Percentiles rank a stretch among this genome's conserved stretches.
phyloP scores from a whole-genome alignment of 2,329 filamentous ascomycete genomes.

The Colletotrichum euphorbiae region DNA sequence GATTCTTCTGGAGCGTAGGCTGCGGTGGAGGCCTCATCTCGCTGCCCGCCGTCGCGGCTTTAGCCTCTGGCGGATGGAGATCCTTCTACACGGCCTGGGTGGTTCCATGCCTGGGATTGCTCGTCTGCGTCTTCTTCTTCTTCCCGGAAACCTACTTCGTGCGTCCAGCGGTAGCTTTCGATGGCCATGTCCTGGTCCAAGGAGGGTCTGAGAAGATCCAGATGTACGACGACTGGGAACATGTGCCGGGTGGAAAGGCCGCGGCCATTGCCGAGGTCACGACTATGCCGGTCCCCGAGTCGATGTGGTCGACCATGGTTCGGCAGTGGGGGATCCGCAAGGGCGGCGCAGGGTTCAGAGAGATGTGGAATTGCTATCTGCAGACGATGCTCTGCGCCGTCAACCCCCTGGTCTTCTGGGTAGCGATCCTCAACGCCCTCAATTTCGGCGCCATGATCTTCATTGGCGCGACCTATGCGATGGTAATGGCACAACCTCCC shows the following conservation, averaged over 20 bases:
- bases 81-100: constrained; percentile 49
- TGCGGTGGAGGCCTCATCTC: constrained; percentile 45
- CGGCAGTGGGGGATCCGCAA: constrained; percentile 28
- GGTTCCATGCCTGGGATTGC: constrained; percentile 42
- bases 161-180: constrained; percentile 53
- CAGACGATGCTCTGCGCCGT: constrained; percentile 44
- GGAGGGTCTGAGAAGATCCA: constrained; percentile 52
- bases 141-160: constrained; percentile 55
- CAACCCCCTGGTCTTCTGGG: constrained; percentile 46
- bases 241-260: constrained; percentile 31
- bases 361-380: constrained; percentile 40
- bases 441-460: constrained; percentile 44
- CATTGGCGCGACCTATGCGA: constrained; percentile 41
- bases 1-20: constrained; percentile 49
- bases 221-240: constrained; percentile 50
- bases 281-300: constrained; percentile 7
- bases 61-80: constrained; percentile 46
- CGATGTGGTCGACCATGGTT: constrained; percentile 23
- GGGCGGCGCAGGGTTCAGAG: constrained; percentile 32
- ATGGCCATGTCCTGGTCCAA: constrained; percentile 54
- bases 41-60: constrained; percentile 45
- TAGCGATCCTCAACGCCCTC: constrained; percentile 43
- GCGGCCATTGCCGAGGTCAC: constrained; percentile 1
- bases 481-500: constrained; percentile 39
- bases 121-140: constrained; percentile 47